Conservation (phyloP, 73 alveolate genomes). For the Tetrahymena malaccensis region DNA sequence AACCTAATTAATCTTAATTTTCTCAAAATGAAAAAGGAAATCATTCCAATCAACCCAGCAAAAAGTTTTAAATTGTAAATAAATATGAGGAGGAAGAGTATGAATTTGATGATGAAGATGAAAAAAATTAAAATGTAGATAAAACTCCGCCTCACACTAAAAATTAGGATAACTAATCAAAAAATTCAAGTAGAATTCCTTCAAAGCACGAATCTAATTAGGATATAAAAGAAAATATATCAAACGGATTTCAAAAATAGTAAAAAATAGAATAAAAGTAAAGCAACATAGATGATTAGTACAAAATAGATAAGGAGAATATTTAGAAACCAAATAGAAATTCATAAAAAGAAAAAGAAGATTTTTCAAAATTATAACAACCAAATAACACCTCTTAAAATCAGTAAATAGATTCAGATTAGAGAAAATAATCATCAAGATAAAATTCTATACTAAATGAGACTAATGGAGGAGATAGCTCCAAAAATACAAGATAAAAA, state of each 20-base stretch:
- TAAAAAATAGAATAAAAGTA: neutral
- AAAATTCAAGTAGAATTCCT: neutral
- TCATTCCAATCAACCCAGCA: neutral
- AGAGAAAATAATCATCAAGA: neutral
- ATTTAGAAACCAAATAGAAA: neutral
- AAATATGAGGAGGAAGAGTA: neutral
- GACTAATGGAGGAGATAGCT: neutral
- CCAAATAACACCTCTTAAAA: neutral
- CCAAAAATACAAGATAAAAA: neutral
- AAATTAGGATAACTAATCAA: neutral
- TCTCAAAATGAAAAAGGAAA: neutral
- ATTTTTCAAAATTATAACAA: too few relatives aligned
- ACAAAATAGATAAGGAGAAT: neutral
- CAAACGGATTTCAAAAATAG: neutral
- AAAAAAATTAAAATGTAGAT: neutral
- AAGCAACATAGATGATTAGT: neutral
- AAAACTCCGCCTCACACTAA: neutral
- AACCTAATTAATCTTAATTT: neutral
- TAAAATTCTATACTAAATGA: neutral
- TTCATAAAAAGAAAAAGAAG: neutral
- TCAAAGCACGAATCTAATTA: neutral
- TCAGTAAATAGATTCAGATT: neutral
- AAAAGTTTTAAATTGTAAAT: neutral
- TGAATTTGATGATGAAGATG: neutral
- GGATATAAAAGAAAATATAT: neutral